Evolutionary conservation across 2,329 filamentous ascomycete genomes (phyloP), one percentile per base, ranked within the genome.

Genomic region (Verticillium zaregamsianum): DNA sequence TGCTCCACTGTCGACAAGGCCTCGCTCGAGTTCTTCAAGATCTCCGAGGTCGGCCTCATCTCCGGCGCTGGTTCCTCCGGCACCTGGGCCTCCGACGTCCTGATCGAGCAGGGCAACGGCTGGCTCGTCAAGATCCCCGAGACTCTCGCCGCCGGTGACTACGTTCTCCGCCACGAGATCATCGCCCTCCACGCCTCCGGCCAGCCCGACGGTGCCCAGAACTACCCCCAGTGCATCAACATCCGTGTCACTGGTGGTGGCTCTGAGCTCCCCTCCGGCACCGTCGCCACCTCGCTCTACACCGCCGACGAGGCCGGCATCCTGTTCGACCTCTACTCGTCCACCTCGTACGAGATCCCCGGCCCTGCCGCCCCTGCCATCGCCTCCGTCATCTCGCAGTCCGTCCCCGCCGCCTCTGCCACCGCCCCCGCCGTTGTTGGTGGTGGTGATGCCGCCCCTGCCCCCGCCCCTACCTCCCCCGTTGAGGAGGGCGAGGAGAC

Each of bases 21-120:
- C 7, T 70, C 72, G 25, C 78, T 88, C 49, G 71, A 80, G 65
- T 88, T 82, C 73, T 82, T 84, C 79, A 89, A 89, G 80, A 84
- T 89, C 64, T 79, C 80, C 37, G 77, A 82, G 66, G 75, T 72
- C 45, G 86, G 86, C 61, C 78, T 86, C 54, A 68, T 69, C 76
- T 66, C 80, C 0, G 81, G 82, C 35, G 74, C 70, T 55, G 89
- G 86, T 45, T 68, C 69, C 76, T 65, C 80, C 0, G 81, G 82
- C 35, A 74, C 70, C 55, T 89, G 86, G 85, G 86, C 82, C 57
- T 73, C 82, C 14, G 84, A 87, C 65, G 70, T 79, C 63, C 71
- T 85, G 65, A 76, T 83, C 60, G 67, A 69, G 49, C 80, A 82
- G 71, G 77, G 77, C 65, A 71, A 75, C 70, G 74, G 76, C 58